Percentiles rank a stretch among this genome's conserved stretches.
phyloP scores from a whole-genome alignment of 164 flowering plant genomes.

The Macadamia tetraphylla region DNA sequence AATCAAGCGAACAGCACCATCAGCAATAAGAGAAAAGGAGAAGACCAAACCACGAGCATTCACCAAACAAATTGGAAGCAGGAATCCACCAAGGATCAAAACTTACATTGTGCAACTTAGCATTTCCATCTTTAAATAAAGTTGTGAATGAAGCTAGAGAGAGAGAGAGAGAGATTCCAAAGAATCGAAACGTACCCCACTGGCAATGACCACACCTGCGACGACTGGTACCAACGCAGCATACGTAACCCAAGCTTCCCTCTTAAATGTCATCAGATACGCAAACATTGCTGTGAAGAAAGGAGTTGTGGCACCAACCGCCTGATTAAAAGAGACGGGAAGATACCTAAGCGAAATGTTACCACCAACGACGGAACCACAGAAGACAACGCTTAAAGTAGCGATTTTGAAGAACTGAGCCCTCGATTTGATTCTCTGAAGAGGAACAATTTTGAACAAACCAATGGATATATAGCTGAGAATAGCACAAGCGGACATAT shows the following conservation, averaged over 20 bases:
- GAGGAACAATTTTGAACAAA: conserved; percentile 45
- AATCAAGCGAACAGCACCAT: too few relatives aligned
- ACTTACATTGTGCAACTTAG: too few relatives aligned
- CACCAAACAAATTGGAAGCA: too few relatives aligned
- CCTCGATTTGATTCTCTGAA: conserved; percentile 55
- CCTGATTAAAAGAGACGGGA: conserved; percentile 78
- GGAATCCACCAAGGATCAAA: too few relatives aligned
- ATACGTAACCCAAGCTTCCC: conserved; percentile 73
- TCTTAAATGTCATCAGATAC: conserved; percentile 52
- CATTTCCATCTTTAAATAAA: too few relatives aligned
- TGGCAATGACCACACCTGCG: conserved; percentile 71
- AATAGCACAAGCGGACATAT: conserved; percentile 71
- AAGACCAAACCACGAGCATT: too few relatives aligned
- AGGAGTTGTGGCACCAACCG: conserved; percentile 80
- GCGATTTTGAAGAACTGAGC: conserved; percentile 59
- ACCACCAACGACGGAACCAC: conserved; percentile 77
- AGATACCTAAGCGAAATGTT: conserved; percentile 65
- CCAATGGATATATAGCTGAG: conserved; percentile 65
- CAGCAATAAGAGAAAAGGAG: too few relatives aligned
- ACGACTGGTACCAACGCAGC: conserved; percentile 76
- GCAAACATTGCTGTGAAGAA: conserved; percentile 81
- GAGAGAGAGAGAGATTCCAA: background rate
- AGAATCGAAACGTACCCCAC: conserved; percentile 47
- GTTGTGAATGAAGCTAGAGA: too few relatives aligned
- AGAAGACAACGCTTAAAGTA: conserved; percentile 59